Base-by-base conservation (phyloP, 2,329 filamentous ascomycete species). In the Nothophoma quercina region DNA sequence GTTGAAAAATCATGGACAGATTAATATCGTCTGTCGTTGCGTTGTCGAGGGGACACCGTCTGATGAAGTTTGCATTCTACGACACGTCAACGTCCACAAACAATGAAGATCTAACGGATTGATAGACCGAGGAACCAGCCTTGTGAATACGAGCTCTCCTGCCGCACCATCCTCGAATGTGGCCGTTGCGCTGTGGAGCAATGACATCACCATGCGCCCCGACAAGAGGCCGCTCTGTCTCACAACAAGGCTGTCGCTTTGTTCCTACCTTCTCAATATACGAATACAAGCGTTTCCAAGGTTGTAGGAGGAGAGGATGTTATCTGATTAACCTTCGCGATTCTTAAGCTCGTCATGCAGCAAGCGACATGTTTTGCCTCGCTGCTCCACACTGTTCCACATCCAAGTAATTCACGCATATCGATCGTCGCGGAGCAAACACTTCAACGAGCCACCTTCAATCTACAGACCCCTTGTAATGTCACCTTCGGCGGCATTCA, bases 71-170 rank as follows among this genome's bases (percentile, higher is more conserved):
- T n/a, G n/a, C n/a, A n/a, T n/a, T n/a, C n/a, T n/a, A n/a, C n/a
- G n/a, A n/a, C 35, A 38, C 30, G 36, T 49, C 36, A 42, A 49
- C 22, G 18, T 30, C 50, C 32, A 21, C 32, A 22, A 18, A 30
- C 26, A 47, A 26, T 52, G 49, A 38, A 42, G n/a, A 26, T 30
- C 23, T 12, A 25, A 26, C 32, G 36, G 36, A 32, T 28, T 19
- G 42, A 36, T 28, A 16, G 19, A 34, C 36, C 25, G 38, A 42
- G 33, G 38, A 36, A 28, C 40, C 40, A 44, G 28, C 40, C 26
- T 34, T 19, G 13, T 30, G 13, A 41, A 46, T 52, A 52, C 50
- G 42, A 52, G 32, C 22, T 42, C 21, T 41, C 28, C 22, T 36
- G 49, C 42, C 49, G 42, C 36, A 35, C 18, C 16, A 47, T 42